Evolutionary conservation across 2,329 filamentous ascomycete genomes (phyloP), one percentile per base, ranked within the genome.

Genomic region (Dactylellina leptospora): DNA sequence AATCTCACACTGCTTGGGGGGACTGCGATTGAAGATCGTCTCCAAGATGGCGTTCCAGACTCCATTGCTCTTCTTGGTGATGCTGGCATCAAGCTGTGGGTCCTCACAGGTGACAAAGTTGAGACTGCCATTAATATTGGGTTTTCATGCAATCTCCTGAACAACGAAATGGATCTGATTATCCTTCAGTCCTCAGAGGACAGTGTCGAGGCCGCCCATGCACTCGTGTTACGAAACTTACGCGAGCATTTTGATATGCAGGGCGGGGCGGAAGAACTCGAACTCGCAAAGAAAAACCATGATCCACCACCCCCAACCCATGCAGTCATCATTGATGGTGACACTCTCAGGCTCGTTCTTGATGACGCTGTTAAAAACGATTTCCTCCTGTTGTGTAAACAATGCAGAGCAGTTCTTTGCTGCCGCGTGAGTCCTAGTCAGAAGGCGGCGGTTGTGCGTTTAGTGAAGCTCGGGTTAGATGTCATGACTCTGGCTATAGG

Each of bases 51-150:
- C 69, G 95, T 99, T 2, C 95, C 95, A 4, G 95, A 97, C 78
- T 93, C 95, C 0, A 99, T 99, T 77, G 90, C 90, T 54, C 82
- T 99, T 45, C 87, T 99, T 56, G 93, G 90, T 27, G 87, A 92
- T 77, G 95, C 95, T 59, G 96, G 96, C 79, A 97, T 99, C 81
- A 99, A 99, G 81, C 86, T 99, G 5, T 99, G 95, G 95, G 95
- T 99, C 59, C 83, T 99, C 75, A 99, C 95, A 13, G 95, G 96
- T 74, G 95, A 99, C 84, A 99, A 97, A 81, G 93, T 97, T 28
- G 95, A 99, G 81, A 99, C 95, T 22, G 95, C 96, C 66, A 99
- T 99, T 87, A 99, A 99, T 82, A 99, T 99, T 78, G 95, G 95
- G 1, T 99, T 97, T 81, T 99, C 96, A 9, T 99, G 96, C 83